These are phyloP conservation scores for Fusarium aywerte DNA, from an alignment of 2,329 filamentous ascomycete species.

Conservation along the genomic window DNA sequence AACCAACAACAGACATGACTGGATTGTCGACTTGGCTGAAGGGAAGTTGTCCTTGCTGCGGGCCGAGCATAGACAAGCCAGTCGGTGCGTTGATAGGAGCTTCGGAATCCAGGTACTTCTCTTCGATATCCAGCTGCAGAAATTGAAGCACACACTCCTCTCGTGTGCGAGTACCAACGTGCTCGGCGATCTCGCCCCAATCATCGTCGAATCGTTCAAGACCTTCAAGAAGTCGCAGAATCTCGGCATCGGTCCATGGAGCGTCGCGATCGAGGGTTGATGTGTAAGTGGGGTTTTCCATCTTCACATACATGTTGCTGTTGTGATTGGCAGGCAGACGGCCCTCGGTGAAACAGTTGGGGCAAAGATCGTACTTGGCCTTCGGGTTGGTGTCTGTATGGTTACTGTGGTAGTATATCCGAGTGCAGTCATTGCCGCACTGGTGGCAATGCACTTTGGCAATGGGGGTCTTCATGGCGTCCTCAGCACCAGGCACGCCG, in stretches of 20 bases:
- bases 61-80: constrained; percentile 73
- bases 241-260: constrained; percentile 90
- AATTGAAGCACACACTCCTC: constrained; percentile 99
- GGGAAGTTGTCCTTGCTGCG: constrained; percentile 82
- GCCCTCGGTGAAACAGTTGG: constrained; percentile 87
- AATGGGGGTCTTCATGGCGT: constrained; percentile 73
- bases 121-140: constrained; percentile 94
- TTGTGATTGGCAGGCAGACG: constrained; percentile 83
- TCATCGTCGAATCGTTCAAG: constrained; percentile 95
- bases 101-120: constrained; percentile 92
- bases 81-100: constrained; percentile 61
- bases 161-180: constrained; percentile 88
- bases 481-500: constrained; percentile 68
- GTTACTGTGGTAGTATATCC: constrained; percentile 69
- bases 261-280: constrained; percentile 83
- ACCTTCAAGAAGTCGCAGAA: constrained; percentile 88
- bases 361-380: constrained; percentile 87
- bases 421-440: constrained; percentile 88
- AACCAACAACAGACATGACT: constrained; percentile 94
- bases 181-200: constrained; percentile 91
- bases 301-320: constrained; percentile 83
- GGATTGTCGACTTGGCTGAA: constrained; percentile 96
- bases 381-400: constrained; percentile 69
- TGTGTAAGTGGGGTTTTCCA: constrained; percentile 88
- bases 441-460: constrained; percentile 84